Evolutionary conservation across 495 filamentous ascomycete genomes (phyloP), one percentile per base, ranked within the genome.

Genomic region (Hypoxylon lienhwacheense): DNA sequence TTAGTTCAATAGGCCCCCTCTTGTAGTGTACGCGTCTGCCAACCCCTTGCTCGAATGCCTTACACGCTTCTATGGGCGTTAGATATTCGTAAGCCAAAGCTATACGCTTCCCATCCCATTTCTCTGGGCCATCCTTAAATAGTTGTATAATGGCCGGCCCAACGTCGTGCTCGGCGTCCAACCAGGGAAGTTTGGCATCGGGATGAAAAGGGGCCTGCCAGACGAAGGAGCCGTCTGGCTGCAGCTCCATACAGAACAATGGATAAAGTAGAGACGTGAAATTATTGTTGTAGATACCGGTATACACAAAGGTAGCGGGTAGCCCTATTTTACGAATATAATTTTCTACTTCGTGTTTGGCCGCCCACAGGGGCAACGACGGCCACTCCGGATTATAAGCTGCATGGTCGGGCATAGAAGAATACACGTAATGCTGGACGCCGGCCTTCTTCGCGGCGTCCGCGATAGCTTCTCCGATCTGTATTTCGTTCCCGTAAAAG

Each of bases 251-350:
- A 69, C 90, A 89, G 72, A 96, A 96, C 5, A 98, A 77, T 1
- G 93, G 93, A 68, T 95, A 97, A 0, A 85, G 88, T 19, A 97
- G 78, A 50, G 86, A 90, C 7, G 91, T 97, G 73, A 98, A 98
- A 69, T 98, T 98, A 70, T 98, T 97, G 73, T 97, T 96, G 76
- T 97, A 98, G 59, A 96, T 96, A 31, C 93, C 93, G 21, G 90
- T 87, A 67, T 97, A 97, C 55, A 97, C 84, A 58, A 96, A 97
- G 5, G 92, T 97, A 1, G 90, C 82, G 0, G 91, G 89, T 5
- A 97, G 73, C 2, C 83, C 87, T 35, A 95, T 80, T 66, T 90
- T 83, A 20, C 88, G 85, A 35, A 96, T 79, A 66, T 96, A 96
- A 45, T 91, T 86, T 73, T 97, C 93, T 28, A 96, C 85, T 12